Evolutionary conservation across 306 rosid species (phyloP).

Genomic region (Rubus parviflorus): DNA sequence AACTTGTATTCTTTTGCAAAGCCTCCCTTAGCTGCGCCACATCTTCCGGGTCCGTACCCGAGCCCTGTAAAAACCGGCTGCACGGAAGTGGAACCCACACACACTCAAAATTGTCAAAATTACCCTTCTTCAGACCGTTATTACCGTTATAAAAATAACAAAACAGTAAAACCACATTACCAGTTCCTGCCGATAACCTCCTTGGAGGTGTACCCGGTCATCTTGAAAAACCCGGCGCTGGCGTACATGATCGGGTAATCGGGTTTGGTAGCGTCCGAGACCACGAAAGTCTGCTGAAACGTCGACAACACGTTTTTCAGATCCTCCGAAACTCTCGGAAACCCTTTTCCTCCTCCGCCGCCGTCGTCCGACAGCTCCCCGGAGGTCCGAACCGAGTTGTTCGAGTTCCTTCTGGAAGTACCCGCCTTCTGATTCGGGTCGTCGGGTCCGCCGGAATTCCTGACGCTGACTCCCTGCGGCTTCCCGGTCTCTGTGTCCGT

Average conservation of each 20-base stretch:
- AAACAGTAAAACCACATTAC: constrained; percentile 32
- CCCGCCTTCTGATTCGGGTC: constrained; percentile 38
- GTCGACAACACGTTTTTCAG: constrained; percentile 74
- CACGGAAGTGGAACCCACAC: background rate
- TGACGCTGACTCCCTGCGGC: constrained; percentile 68
- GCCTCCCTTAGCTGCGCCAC: constrained; percentile 77
- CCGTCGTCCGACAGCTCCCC: constrained; percentile 64
- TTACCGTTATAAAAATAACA: constrained; percentile 13
- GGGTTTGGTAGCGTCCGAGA: constrained; percentile 86
- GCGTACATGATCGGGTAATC: constrained; percentile 94
- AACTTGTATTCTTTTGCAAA: constrained; percentile 51
- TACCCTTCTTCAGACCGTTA: constrained; percentile 20
- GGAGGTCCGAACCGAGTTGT: constrained; percentile 63
- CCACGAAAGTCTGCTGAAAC: constrained; percentile 94
- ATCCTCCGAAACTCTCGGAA: constrained; percentile 76
- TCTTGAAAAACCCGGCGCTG: constrained; percentile 88
- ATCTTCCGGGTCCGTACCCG: constrained; percentile 71
- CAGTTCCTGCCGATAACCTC: constrained; percentile 88
- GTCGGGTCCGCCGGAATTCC: constrained; percentile 66
- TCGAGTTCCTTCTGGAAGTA: constrained; percentile 55
- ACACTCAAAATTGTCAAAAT: background rate
- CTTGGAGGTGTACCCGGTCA: constrained; percentile 92
- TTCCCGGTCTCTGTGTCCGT: constrained; percentile 81
- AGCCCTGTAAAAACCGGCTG: constrained; percentile 96
- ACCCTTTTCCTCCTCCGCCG: constrained; percentile 44